A percentile compares a stretch with the other conserved stretches of the same genome.
Evolutionary conservation across 129 eudicot species (phyloP).

Genomic region (Tanacetum coccineum): DNA sequence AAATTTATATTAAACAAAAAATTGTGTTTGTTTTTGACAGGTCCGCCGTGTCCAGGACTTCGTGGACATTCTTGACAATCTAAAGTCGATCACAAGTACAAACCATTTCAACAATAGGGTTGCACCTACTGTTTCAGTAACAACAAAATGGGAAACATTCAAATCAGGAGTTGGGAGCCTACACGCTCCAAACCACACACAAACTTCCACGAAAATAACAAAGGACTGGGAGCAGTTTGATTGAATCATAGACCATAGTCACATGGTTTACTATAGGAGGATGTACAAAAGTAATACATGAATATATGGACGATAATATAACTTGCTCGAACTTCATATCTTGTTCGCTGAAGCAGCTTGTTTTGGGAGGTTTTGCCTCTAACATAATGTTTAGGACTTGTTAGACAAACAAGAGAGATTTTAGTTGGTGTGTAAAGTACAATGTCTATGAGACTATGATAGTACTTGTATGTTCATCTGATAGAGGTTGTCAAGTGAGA

Average conservation of each 20-base stretch:
- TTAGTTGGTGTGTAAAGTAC: slow-evolving; percentile 12
- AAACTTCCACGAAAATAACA: slow-evolving; percentile 35
- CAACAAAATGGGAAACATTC: slow-evolving; percentile 50
- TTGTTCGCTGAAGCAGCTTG: slow-evolving; percentile 5
- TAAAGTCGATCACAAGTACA: slow-evolving; percentile 33
- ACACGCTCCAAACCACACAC: slow-evolving; percentile 27
- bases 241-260: slow-evolving; percentile 15
- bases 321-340: not conserved
- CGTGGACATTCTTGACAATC: slow-evolving; percentile 47
- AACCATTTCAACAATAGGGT: slow-evolving; percentile 8
- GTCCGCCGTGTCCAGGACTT: slow-evolving; percentile 53
- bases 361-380: slow-evolving; percentile 9
- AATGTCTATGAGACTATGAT: too few species aligned
- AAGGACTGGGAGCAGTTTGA: slow-evolving; percentile 58
- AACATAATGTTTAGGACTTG: slow-evolving; percentile 13
- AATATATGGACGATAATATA: slow-evolving; percentile 20
- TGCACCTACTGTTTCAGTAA: slow-evolving; percentile 29
- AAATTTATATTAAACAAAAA: slow-evolving; percentile 1
- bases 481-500: slow-evolving; percentile 3
- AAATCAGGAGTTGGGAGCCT: slow-evolving; percentile 48
- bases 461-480: not conserved
- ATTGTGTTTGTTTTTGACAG: slow-evolving; percentile 18
- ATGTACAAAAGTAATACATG: slow-evolving; percentile 21
- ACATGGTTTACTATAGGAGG: slow-evolving; percentile 7
- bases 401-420: not conserved